Evolutionary conservation across 2,329 filamentous ascomycete genomes (phyloP), one percentile per base, ranked within the genome.

Genomic region (Cercospora canescens): DNA sequence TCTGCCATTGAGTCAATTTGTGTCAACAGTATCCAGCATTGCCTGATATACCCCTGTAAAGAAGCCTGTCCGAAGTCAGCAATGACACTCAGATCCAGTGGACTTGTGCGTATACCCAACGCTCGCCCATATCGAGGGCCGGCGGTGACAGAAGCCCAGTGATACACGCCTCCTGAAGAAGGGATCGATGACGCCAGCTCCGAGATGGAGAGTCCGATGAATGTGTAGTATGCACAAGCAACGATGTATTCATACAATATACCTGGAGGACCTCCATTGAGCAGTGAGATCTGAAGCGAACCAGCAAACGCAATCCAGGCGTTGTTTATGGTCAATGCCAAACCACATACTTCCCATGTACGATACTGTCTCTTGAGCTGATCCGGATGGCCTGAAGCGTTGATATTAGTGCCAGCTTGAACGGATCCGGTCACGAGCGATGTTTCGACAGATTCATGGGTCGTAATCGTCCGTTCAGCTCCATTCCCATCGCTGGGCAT

Each of bases 241-340:
- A 75, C 73, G 45, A 78, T 73, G 65, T 78, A 75, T 59, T 79
- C 77, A 68, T 79, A 79, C 1, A 79, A 59, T 12, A 79, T 72
- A 30, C 77, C 77, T 24, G 76, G 74, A 18, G 77, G 75, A 8
- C 77, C 77, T 41, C 77, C 77, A 57, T 79, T 79, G 32, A 69
- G 76, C 41, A 86, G 82, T 5, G 82, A 83, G 55, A 87, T 80
- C 4, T 83, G 84, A 41, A 89, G 82, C 61, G 86, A 88, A 12
- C 87, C 87, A 62, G 87, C 88, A 65, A 89, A 78, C 6, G 87
- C 86, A 62, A 87, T 83, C 87, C 87, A 90, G 18, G 87, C 87
- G 71, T 88, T 89, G 75, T 88, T 87, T 26, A 88, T 85, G 1
- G 86, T 89, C 59, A 89, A 77, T 0, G 86, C 87, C 54, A 78